Evolutionary conservation across 2,329 filamentous ascomycete species (phyloP).

Genomic region (Didymella pinodella): DNA sequence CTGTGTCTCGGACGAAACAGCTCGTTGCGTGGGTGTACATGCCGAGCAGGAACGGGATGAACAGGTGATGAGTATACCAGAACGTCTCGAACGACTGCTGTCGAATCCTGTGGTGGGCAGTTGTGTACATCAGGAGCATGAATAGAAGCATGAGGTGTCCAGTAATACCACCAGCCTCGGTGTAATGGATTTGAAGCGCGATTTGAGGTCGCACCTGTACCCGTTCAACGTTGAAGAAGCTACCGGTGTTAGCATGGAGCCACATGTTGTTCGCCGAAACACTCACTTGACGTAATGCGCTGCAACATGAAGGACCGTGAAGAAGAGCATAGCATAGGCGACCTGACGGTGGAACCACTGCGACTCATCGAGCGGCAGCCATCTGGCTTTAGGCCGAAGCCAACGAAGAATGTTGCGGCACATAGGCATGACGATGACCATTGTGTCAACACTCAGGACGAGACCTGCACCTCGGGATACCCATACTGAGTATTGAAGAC

Average conservation of each 20-base stretch:
- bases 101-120: slow-evolving; percentile 88
- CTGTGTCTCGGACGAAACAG: slow-evolving; percentile 91
- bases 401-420: slow-evolving; percentile 88
- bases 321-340: slow-evolving; percentile 87
- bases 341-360: slow-evolving; percentile 97
- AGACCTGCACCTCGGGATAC: slow-evolving; percentile 92
- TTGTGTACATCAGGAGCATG: slow-evolving; percentile 99
- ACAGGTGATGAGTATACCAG: slow-evolving; percentile 99
- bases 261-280: no score
- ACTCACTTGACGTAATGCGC: slow-evolving; percentile 93
- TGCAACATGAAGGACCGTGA: slow-evolving; percentile 76
- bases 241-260: slow-evolving; percentile 43
- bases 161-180: slow-evolving; percentile 87
- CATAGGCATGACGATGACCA: slow-evolving; percentile 91
- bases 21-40: slow-evolving; percentile 96
- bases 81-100: slow-evolving; percentile 98
- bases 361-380: slow-evolving; percentile 93
- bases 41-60: slow-evolving; percentile 90
- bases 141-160: slow-evolving; percentile 98
- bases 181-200: slow-evolving; percentile 91
- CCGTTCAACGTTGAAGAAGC: slow-evolving; percentile 94
- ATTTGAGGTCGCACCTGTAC: slow-evolving; percentile 80
- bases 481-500: slow-evolving; percentile 89
- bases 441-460: slow-evolving; percentile 81
- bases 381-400: slow-evolving; percentile 85